A percentile compares a stretch with the other conserved stretches of the same genome.
Conservation (phyloP, 1,284 basidiomycete genomes). For the Xerocomus nothofagi region DNA sequence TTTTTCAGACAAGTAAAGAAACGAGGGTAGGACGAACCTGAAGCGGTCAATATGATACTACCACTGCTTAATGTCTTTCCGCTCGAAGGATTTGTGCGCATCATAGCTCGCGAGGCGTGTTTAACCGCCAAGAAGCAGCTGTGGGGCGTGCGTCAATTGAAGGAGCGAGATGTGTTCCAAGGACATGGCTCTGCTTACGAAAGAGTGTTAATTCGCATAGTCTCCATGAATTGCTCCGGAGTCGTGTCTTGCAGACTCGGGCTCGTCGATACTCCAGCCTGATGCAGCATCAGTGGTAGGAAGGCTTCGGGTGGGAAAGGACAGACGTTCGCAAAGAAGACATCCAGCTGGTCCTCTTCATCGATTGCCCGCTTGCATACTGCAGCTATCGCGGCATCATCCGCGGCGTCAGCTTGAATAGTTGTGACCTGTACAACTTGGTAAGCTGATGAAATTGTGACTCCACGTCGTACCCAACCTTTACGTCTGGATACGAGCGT, state of each 20-base stretch:
- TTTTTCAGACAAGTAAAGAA: constrained; percentile 9
- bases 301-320: neutral
- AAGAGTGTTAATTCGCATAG: constrained; percentile 79
- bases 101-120: constrained; percentile 82
- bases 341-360: constrained; percentile 85
- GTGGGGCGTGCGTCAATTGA: constrained; percentile 7
- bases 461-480: constrained; percentile 45
- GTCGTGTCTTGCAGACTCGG: constrained; percentile 57
- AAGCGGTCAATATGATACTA: constrained; percentile 89
- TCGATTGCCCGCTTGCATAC: constrained; percentile 72
- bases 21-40: constrained; percentile 47
- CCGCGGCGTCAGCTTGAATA: constrained; percentile 80
- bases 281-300: constrained; percentile 10
- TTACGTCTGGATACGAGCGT: constrained; percentile 73
- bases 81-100: constrained; percentile 56
- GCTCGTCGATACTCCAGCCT: constrained; percentile 65
- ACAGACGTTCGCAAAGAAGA: constrained; percentile 91
- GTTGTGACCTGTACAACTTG: constrained; percentile 58
- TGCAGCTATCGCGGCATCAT: constrained; percentile 67
- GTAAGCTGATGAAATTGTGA: constrained; percentile 9
- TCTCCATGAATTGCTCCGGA: constrained; percentile 69
- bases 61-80: constrained; percentile 73
- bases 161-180: neutral
- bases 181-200: constrained; percentile 54
- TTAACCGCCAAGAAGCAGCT: constrained; percentile 93